Percentiles rank a stretch among this genome's conserved stretches.
These are phyloP conservation scores for Neofusicoccum ribis DNA, from an alignment of 2,329 filamentous ascomycete genomes.

Conservation along the genomic window DNA sequence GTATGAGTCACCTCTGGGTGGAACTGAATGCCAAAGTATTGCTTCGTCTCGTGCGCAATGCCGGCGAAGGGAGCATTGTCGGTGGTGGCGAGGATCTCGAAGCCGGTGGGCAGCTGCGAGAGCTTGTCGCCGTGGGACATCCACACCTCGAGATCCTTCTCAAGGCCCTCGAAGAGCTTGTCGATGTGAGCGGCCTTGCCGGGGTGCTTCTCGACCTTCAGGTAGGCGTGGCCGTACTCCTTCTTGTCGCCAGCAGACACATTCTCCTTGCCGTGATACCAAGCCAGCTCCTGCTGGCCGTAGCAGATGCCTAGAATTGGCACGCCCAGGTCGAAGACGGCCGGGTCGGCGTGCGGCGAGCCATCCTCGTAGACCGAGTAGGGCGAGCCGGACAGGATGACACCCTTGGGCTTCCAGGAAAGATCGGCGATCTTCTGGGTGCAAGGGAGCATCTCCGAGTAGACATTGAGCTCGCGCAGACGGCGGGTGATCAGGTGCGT, in stretches of 20 bases:
- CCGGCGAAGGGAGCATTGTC: conserved; percentile 76
- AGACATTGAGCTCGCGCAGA: conserved; percentile 76
- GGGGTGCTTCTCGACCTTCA: conserved; percentile 60
- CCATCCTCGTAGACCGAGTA: conserved; percentile 80
- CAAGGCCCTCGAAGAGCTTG: conserved; percentile 74
- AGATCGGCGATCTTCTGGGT: conserved; percentile 79
- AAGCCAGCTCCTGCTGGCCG: conserved; percentile 71
- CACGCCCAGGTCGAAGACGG: conserved; percentile 73
- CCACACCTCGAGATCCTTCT: conserved; percentile 69
- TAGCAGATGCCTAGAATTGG: conserved; percentile 65
- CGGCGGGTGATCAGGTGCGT: conserved; percentile 74
- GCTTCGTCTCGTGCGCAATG: conserved; percentile 70
- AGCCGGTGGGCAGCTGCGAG: conserved; percentile 68
- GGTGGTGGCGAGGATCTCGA: conserved; percentile 73
- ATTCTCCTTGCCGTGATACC: conserved; percentile 61
- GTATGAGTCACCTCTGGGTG: conserved; percentile 84
- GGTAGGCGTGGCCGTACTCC: conserved; percentile 70
- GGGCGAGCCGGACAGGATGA: conserved; percentile 73
- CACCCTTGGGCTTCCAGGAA: conserved; percentile 76
- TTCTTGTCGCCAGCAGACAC: conserved; percentile 67
- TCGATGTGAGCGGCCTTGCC: conserved; percentile 66
- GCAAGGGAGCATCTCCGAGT: conserved; percentile 85
- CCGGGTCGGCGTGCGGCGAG: conserved; percentile 78
- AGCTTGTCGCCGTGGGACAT: conserved; percentile 94
- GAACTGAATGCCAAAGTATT: conserved; percentile 82